Conservation (phyloP, 306 rosid species). For the Mucuna pruriens region DNA sequence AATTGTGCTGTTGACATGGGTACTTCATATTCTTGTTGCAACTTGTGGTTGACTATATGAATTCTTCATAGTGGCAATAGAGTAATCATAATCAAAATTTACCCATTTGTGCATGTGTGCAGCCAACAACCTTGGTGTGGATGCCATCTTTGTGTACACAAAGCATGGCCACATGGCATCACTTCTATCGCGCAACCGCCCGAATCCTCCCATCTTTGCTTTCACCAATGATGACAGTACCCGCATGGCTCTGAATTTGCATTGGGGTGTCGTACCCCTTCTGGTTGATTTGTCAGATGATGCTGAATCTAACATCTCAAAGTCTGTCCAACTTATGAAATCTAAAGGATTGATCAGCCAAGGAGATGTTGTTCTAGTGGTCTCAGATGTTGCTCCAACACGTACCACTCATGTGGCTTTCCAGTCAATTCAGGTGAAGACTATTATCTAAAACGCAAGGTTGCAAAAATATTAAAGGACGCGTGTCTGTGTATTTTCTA, state of each 20-base stretch:
- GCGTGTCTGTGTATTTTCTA: slow-evolving; percentile 29
- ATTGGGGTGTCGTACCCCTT: slow-evolving; percentile 86
- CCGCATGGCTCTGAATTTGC: slow-evolving; percentile 76
- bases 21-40: slow-evolving; percentile 39
- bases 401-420: slow-evolving; percentile 55
- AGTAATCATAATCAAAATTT: not conserved
- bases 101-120: slow-evolving; percentile 42
- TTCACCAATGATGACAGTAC: slow-evolving; percentile 67
- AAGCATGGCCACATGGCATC: slow-evolving; percentile 90
- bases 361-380: slow-evolving; percentile 74
- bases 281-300: slow-evolving; percentile 70
- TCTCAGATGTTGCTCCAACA: slow-evolving; percentile 70
- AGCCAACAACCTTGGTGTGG: slow-evolving; percentile 94
- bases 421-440: slow-evolving; percentile 88
- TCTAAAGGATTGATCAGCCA: slow-evolving; percentile 61
- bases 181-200: slow-evolving; percentile 79
- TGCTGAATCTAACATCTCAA: slow-evolving; percentile 70
- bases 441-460: slow-evolving; percentile 56
- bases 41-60: not conserved
- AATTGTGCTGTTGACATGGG: slow-evolving; percentile 80
- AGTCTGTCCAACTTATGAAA: slow-evolving; percentile 64
- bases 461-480: slow-evolving; percentile 45
- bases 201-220: slow-evolving; percentile 89
- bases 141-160: slow-evolving; percentile 88
- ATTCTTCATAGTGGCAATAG: not conserved